These are phyloP conservation scores for Macrophomina pseudophaseolina DNA, from an alignment of 2,329 filamentous ascomycete genomes.

Conservation along the genomic window DNA sequence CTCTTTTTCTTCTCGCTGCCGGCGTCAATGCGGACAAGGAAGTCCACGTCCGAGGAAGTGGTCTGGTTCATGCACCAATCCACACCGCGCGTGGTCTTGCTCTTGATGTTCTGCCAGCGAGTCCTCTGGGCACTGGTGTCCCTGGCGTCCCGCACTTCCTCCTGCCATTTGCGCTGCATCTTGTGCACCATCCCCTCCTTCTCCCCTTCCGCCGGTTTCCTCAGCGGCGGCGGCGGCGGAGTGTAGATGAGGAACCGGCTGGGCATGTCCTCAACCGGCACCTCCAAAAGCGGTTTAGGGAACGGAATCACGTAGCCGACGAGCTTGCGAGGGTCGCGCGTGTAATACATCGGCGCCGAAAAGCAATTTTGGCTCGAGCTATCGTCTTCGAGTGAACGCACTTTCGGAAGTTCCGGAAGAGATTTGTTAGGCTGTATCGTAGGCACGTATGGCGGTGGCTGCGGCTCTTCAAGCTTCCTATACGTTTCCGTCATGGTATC, in stretches of 20 bases:
- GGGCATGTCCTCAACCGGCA: slow-evolving; percentile 42
- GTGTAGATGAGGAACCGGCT: slow-evolving; percentile 53
- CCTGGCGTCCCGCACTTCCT: slow-evolving; percentile 51
- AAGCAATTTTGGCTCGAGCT: neutral
- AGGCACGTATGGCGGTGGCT: neutral
- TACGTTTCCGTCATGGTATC: neutral
- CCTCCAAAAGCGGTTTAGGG: slow-evolving; percentile 47
- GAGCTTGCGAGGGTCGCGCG: slow-evolving; percentile 48
- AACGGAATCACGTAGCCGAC: slow-evolving; percentile 52
- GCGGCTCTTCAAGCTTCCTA: neutral
- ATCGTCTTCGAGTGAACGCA: neutral
- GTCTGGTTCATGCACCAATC: slow-evolving; percentile 48
- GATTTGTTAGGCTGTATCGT: neutral
- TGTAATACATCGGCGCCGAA: slow-evolving; percentile 45
- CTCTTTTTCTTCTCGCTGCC: slow-evolving; percentile 21
- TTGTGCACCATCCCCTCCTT: slow-evolving; percentile 51
- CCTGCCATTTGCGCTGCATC: slow-evolving; percentile 52
- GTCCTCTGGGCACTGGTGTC: slow-evolving; percentile 46
- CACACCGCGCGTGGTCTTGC: slow-evolving; percentile 47
- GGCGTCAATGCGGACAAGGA: slow-evolving; percentile 47
- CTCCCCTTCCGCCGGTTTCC: slow-evolving; percentile 46
- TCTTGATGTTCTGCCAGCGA: slow-evolving; percentile 51
- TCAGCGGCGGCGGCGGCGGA: slow-evolving; percentile 49
- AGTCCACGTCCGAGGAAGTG: slow-evolving; percentile 49
- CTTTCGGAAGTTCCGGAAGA: neutral